Evolutionary conservation across 352 stramenopile genomes (phyloP).

Genomic region (Phytophthora foliorum): DNA sequence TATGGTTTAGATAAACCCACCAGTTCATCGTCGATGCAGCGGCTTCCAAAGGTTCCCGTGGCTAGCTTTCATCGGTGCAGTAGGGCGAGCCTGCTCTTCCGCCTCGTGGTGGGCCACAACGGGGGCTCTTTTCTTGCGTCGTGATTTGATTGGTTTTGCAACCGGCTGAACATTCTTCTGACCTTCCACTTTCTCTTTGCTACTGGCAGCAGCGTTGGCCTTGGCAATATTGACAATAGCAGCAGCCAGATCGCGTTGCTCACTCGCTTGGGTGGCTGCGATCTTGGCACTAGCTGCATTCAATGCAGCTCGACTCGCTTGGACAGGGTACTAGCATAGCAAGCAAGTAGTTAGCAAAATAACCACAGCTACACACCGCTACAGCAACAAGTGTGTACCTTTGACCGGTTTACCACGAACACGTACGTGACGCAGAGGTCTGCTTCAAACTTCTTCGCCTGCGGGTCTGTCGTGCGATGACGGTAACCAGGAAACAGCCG

Average conservation of each 20-base stretch:
- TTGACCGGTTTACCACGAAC: conserved; percentile 86
- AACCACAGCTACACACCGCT: background rate
- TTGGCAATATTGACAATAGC: conserved; percentile 43
- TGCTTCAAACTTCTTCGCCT: conserved; percentile 87
- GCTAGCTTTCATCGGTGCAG: background rate
- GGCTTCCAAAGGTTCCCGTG: conserved; percentile 35
- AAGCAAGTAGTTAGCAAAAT: background rate
- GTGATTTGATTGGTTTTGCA: background rate
- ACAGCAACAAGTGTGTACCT: conserved; percentile 44
- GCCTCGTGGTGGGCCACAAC: background rate
- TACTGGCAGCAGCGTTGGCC: conserved; percentile 22
- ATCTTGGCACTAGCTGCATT: conserved; percentile 25
- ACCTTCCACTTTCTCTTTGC: conserved; percentile 1
- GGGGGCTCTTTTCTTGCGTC: background rate
- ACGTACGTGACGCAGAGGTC: conserved; percentile 88
- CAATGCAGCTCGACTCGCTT: conserved; percentile 34
- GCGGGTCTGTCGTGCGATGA: conserved; percentile 90
- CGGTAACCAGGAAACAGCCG: conserved; percentile 83
- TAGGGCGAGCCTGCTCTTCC: conserved; percentile 4
- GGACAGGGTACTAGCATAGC: conserved; percentile 44
- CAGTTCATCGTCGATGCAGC: conserved; percentile 28
- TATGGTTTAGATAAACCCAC: conserved; percentile 2
- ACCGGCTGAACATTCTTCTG: background rate
- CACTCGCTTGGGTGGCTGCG: conserved; percentile 14
- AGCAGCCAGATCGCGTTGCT: conserved; percentile 39